These are phyloP conservation scores for Vigna mungo DNA, from an alignment of 306 rosid species.

Conservation along the genomic window DNA sequence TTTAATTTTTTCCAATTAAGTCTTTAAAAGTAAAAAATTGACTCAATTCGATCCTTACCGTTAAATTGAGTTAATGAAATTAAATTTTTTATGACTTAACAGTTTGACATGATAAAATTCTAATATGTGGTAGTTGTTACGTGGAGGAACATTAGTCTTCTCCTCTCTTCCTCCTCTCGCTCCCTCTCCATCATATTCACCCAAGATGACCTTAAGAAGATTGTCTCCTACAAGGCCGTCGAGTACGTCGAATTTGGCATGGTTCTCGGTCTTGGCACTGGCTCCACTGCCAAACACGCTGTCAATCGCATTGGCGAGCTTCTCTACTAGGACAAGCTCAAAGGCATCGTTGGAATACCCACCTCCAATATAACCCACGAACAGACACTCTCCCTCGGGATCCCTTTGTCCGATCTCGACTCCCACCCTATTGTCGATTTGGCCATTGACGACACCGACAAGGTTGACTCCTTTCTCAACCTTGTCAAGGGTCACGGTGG, in stretches of 20 bases:
- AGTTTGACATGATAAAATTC: too few relatives aligned
- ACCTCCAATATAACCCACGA: conserved; percentile 80
- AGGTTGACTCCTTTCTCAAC: conserved; percentile 77
- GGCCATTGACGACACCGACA: conserved; percentile 89
- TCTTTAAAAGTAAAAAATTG: too few relatives aligned
- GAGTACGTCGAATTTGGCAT: conserved; percentile 85
- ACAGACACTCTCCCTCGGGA: conserved; percentile 72
- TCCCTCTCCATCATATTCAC: conserved; percentile 56
- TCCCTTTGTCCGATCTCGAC: conserved; percentile 80
- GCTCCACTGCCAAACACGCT: conserved; percentile 87
- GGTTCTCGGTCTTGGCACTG: conserved; percentile 89
- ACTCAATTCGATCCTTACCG: too few relatives aligned
- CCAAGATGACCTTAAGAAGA: conserved; percentile 87
- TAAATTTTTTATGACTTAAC: too few relatives aligned
- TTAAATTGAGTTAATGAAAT: too few relatives aligned
- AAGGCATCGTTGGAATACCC: conserved; percentile 75
- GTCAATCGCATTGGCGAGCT: conserved; percentile 84
- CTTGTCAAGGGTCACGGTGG: conserved; percentile 90
- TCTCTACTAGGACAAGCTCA: too few relatives aligned
- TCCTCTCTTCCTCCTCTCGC: conserved; percentile 35
- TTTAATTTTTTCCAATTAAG: too few relatives aligned
- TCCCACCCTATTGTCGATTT: conserved; percentile 73
- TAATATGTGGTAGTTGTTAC: too few relatives aligned
- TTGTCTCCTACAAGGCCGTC: conserved; percentile 89
- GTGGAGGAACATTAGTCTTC: conserved; percentile 56